Evolutionary conservation across 164 flowering plant genomes (phyloP).

Genomic region (Sedum album): DNA sequence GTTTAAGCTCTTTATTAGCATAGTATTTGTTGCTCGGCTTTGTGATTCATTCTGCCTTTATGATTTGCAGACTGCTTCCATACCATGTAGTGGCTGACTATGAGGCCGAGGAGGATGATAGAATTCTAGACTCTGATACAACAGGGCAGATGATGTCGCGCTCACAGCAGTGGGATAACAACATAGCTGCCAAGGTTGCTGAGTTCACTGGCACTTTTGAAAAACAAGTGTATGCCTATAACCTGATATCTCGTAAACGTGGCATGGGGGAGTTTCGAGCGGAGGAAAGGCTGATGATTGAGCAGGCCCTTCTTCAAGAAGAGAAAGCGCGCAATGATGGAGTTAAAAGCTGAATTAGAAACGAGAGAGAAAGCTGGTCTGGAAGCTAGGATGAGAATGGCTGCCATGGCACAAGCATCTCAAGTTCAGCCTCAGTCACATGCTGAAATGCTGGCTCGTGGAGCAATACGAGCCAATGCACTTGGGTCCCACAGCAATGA

Average conservation of each 20-base stretch:
- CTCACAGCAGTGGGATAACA: constrained; percentile 96
- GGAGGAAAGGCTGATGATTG: constrained; percentile 92
- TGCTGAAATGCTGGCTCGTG: constrained; percentile 65
- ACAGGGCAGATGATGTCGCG: constrained; percentile 85
- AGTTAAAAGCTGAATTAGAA: constrained; percentile 67
- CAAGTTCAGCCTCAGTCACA: constrained; percentile 73
- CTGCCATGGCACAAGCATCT: constrained; percentile 77
- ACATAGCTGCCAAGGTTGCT: constrained; percentile 72
- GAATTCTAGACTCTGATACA: constrained; percentile 89
- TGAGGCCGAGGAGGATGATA: constrained; percentile 97
- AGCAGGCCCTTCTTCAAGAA: constrained; percentile 84
- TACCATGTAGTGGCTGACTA: constrained; percentile 99
- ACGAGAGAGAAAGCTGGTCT: constrained; percentile 76
- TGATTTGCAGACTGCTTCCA: constrained; percentile 62
- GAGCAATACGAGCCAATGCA: constrained; percentile 63
- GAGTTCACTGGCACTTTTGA: constrained; percentile 88
- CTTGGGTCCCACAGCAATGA: constrained; percentile 48
- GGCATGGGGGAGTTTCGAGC: constrained; percentile 76
- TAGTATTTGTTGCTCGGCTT: not conserved
- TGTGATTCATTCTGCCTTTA: not conserved
- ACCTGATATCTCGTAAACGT: constrained; percentile 78
- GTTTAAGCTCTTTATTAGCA: not conserved
- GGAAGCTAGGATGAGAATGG: constrained; percentile 78
- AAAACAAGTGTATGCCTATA: constrained; percentile 90
- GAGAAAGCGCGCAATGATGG: constrained; percentile 65